These are phyloP conservation scores for Blastocystis sp. DNA, from an alignment of 352 stramenopile genomes.

Conservation along the genomic window DNA sequence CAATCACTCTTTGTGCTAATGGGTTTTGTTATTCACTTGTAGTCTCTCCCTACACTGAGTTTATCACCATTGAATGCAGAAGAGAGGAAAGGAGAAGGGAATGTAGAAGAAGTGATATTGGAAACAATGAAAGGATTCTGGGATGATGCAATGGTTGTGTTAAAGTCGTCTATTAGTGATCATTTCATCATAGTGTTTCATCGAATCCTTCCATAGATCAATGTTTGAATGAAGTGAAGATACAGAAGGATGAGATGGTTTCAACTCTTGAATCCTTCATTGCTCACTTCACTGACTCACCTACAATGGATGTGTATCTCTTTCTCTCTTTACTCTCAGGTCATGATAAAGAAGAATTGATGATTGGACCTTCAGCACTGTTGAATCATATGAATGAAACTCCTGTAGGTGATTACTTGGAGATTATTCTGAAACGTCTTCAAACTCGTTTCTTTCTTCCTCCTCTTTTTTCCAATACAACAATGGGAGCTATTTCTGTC, in stretches of 20 bases:
- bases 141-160: constrained; percentile 27
- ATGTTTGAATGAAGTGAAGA: neutral
- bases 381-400: neutral
- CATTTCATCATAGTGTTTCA: neutral
- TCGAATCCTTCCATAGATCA: neutral
- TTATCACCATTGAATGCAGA: neutral
- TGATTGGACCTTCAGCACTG: neutral
- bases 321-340: constrained; percentile 1
- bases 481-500: constrained; percentile 11
- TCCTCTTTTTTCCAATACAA: constrained; percentile 48
- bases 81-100: neutral
- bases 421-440: neutral
- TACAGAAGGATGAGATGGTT: neutral
- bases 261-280: neutral
- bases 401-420: neutral
- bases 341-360: neutral
- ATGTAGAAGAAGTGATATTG: neutral
- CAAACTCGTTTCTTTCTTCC: constrained; percentile 26
- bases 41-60: neutral
- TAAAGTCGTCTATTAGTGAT: neutral
- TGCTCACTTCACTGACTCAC: neutral
- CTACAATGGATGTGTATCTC: neutral
- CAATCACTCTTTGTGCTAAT: neutral
- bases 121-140: neutral
- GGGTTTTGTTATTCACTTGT: neutral